phyloP scores from a whole-genome alignment of 306 rosid genomes.

The Arachis stenosperma region DNA sequence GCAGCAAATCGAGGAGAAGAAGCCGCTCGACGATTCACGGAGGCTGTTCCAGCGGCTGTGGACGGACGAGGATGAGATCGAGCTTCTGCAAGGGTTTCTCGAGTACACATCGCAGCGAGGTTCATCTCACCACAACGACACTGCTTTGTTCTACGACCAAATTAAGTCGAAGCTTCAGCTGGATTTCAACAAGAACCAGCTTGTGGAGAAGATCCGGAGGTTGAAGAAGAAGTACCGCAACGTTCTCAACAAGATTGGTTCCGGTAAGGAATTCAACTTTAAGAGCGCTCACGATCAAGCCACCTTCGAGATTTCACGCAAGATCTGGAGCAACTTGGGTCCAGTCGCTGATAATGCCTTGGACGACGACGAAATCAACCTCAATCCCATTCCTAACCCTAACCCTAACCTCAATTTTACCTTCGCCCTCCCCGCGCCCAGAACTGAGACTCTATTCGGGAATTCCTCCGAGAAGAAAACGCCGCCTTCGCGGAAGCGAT shows the following conservation, averaged over 20 bases:
- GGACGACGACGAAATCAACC: slow-evolving; percentile 71
- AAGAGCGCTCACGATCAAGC: slow-evolving; percentile 67
- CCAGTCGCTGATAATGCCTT: slow-evolving; percentile 52
- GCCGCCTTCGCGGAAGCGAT: slow-evolving; percentile 54
- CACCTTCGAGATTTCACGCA: slow-evolving; percentile 69
- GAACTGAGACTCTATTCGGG: slow-evolving; percentile 43
- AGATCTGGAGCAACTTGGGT: slow-evolving; percentile 64
- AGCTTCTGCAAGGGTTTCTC: slow-evolving; percentile 66
- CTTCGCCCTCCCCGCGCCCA: slow-evolving; percentile 28
- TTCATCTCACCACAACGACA: slow-evolving; percentile 46
- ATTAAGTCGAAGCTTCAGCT: slow-evolving; percentile 64
- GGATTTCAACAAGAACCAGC: slow-evolving; percentile 65
- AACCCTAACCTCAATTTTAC: slow-evolving; percentile 39
- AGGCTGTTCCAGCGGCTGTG: slow-evolving; percentile 63
- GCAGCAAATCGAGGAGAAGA: slow-evolving; percentile 54
- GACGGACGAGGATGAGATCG: slow-evolving; percentile 83
- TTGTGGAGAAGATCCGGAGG: slow-evolving; percentile 77
- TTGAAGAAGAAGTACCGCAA: slow-evolving; percentile 73
- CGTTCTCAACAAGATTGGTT: slow-evolving; percentile 44
- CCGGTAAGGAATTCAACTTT: slow-evolving; percentile 63
- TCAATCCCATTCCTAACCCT: slow-evolving; percentile 44
- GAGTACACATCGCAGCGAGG: slow-evolving; percentile 59
- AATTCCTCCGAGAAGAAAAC: slow-evolving; percentile 52
- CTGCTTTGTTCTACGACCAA: slow-evolving; percentile 56
- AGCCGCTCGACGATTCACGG: slow-evolving; percentile 56